These are phyloP conservation scores for Oryza rufipogon DNA, from an alignment of 176 grass and related monocot genomes.

Conservation along the genomic window DNA sequence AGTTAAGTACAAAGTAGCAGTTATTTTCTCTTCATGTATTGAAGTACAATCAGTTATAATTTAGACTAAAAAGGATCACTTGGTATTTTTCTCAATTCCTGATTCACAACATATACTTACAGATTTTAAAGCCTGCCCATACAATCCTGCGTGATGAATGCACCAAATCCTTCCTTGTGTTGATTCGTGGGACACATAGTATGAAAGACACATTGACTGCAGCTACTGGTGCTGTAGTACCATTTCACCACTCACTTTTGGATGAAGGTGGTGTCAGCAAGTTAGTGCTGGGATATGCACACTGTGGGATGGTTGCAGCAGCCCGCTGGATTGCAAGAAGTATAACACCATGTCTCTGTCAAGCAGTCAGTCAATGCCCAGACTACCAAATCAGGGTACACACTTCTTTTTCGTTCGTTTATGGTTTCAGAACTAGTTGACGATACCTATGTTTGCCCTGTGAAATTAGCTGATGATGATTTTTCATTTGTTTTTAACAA, in stretches of 20 bases:
- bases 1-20: slow-evolving; percentile 51
- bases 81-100: slow-evolving; percentile 29
- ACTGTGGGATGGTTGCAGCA: slow-evolving; percentile 91
- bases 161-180: slow-evolving; percentile 87
- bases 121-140: slow-evolving; percentile 92
- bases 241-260: slow-evolving; percentile 95
- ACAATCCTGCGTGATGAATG: slow-evolving; percentile 79
- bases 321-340: slow-evolving; percentile 94
- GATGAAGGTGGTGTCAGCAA: slow-evolving; percentile 90
- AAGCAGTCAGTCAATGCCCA: slow-evolving; percentile 67
- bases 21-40: slow-evolving; percentile 33
- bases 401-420: slow-evolving; percentile 34
- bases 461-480: neutral
- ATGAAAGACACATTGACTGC: slow-evolving; percentile 88
- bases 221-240: slow-evolving; percentile 90
- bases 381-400: slow-evolving; percentile 91
- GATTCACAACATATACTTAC: slow-evolving; percentile 24
- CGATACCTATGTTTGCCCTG: neutral
- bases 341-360: slow-evolving; percentile 68
- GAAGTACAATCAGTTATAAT: slow-evolving; percentile 1
- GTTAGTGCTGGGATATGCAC: slow-evolving; percentile 93
- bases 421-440: slow-evolving; percentile 24
- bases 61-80: slow-evolving; percentile 17
- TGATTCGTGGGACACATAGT: slow-evolving; percentile 93
- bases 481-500: neutral